Evolutionary conservation across 208 protist species (phyloP), one percentile per base, ranked within the genome.

Genomic region (Trypanosoma cruzi): DNA sequence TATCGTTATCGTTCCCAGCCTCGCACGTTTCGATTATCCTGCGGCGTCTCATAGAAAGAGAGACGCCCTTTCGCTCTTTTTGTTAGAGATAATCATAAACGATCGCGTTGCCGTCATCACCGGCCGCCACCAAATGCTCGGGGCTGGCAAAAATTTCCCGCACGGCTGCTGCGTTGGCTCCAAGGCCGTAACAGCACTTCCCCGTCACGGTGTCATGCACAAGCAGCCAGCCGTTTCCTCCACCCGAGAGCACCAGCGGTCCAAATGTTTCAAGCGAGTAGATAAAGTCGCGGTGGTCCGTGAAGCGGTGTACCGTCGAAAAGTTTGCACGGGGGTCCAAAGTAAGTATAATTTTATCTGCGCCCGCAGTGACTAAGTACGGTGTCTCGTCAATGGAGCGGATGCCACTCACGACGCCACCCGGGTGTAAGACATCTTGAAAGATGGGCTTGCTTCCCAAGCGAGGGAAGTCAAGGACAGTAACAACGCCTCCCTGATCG

Each of bases 31-130:
- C 71, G 32, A 44, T 26, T n/a, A 22, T 68, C 24, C 40, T 14
- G 18, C 10, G 1, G 11, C 18, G 40, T 14, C 18, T 44, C 48
- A 6, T 52, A 24, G 22, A 18, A 18, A 11, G 22, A 2, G 10
- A 5, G 1, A 28, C 0, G 24, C 48, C 48, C 18, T 26, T 26
- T 52, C 48, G 48, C 42, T 18, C 40, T 44, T 52, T 20, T 70
- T 48, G 65, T 65, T 52, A 69, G 20, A 48, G 53, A 64, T 68
- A 86, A 42, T 85, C 77, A 69, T 90, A 96, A 4, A 95, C 86
- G 36, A 83, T 80, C 0, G 90, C 89, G 3, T 93, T 94, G 18
- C 90, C 90, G 68, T 97, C 92, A 73, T 97, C 92, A 11, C 92
- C 89, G 1, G 88, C 82, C 18, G 81, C 71, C 6, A 93, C 79